Conservation (phyloP, 169 alveolate species). For the Plasmodium billcollinsi region DNA sequence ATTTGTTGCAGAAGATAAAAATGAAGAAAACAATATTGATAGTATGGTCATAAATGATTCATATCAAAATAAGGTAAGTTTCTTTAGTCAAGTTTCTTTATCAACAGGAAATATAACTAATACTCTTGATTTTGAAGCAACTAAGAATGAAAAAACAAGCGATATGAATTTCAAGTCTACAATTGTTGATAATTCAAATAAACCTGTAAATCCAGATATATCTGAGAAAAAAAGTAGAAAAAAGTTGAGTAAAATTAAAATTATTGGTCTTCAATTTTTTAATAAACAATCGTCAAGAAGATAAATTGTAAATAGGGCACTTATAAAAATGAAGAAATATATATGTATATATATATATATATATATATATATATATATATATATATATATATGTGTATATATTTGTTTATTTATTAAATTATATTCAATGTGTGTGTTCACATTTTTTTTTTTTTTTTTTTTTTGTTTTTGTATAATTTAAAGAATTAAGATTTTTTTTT, state of each 20-base stretch:
- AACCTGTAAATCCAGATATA: slow-evolving; percentile 1
- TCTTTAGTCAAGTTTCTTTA: slow-evolving; percentile 1
- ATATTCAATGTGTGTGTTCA: background rate
- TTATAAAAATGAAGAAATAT: background rate
- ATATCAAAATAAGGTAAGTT: slow-evolving; percentile 10
- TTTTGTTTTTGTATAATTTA: no score
- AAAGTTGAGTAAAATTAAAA: slow-evolving; percentile 40
- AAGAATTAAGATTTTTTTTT: no score
- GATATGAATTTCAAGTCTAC: background rate
- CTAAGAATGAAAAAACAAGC: slow-evolving; percentile 3
- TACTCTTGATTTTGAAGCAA: background rate
- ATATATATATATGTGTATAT: background rate
- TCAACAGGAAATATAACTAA: slow-evolving; percentile 4
- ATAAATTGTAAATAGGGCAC: background rate
- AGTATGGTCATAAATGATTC: background rate
- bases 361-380: background rate
- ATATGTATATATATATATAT: slow-evolving; percentile 9
- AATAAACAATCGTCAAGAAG: slow-evolving; percentile 15
- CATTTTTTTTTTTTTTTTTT: no score
- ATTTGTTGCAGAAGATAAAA: background rate
- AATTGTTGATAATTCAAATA: slow-evolving; percentile 2
- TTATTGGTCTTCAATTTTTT: slow-evolving; percentile 41
- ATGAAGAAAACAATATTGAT: background rate
- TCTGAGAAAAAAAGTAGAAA: slow-evolving; percentile 23
- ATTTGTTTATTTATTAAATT: background rate